Percentiles rank a stretch among this genome's conserved stretches.
These are phyloP conservation scores for Inonotus obliquus DNA, from an alignment of 1,284 basidiomycete species.

Conservation along the genomic window DNA sequence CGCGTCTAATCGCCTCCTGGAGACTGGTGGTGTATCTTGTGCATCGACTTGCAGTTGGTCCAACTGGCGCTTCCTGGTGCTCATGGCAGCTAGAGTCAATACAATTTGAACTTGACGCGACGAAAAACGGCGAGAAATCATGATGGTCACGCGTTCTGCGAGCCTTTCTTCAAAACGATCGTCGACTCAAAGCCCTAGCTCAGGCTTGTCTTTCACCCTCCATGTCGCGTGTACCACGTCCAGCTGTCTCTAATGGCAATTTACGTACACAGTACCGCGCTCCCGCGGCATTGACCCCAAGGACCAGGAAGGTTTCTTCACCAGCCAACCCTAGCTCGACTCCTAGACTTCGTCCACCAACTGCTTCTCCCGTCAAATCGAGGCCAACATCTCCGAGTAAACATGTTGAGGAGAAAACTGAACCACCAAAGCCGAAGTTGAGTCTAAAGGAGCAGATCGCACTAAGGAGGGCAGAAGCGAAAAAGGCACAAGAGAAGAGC, in stretches of 20 bases:
- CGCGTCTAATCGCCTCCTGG: background rate
- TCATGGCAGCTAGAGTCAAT: background rate
- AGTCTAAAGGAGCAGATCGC: slow-evolving; percentile 73
- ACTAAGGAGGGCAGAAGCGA: slow-evolving; percentile 66
- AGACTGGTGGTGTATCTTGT: background rate
- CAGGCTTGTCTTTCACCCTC: background rate
- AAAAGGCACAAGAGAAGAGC: slow-evolving; percentile 40
- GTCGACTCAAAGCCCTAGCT: background rate
- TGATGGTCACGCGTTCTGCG: background rate
- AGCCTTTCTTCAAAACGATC: background rate
- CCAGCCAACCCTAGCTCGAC: background rate
- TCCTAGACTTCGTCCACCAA: slow-evolving; percentile 1
- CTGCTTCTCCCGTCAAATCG: background rate
- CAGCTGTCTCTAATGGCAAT: slow-evolving; percentile 2
- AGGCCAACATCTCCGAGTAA: slow-evolving; percentile 2
- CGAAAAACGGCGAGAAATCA: background rate
- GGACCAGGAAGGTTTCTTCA: background rate
- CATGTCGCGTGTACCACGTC: slow-evolving; percentile 17
- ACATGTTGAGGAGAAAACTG: background rate
- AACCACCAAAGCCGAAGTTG: slow-evolving; percentile 25
- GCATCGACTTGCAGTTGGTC: slow-evolving; percentile 5
- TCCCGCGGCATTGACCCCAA: background rate
- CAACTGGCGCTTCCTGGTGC: slow-evolving; percentile 5
- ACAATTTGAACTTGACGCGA: background rate
- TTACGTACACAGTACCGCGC: slow-evolving; percentile 2